phyloP scores from a whole-genome alignment of 1,284 basidiomycete genomes.

The Tilletia horrida region DNA sequence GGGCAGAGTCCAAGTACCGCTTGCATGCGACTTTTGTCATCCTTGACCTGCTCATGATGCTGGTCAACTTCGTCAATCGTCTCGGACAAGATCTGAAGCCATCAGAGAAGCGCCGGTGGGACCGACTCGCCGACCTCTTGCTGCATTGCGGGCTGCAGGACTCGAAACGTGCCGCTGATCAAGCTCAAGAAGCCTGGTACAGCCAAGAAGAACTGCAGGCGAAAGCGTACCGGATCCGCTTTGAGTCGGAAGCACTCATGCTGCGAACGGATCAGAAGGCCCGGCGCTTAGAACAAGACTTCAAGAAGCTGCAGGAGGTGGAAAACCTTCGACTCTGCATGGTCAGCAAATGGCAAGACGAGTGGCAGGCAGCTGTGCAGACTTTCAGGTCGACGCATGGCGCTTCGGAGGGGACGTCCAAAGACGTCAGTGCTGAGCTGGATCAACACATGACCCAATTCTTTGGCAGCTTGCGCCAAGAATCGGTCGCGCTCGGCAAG shows the following conservation, averaged over 20 bases:
- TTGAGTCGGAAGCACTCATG: conserved; percentile 56
- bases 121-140: background rate
- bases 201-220: conserved; percentile 19
- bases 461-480: no score
- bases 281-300: no score
- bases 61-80: background rate
- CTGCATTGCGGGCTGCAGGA: background rate
- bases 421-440: no score
- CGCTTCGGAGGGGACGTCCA: no score
- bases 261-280: no score
- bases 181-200: conserved; percentile 24
- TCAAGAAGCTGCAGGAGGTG: no score
- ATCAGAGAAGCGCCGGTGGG: background rate
- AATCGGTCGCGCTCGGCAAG: background rate
- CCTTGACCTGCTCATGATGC: conserved; percentile 56
- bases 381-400: no score
- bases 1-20: conserved; percentile 56
- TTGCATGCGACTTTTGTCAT: conserved; percentile 57
- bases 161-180: background rate
- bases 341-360: no score
- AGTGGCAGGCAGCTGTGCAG: no score
- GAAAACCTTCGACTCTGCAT: no score
- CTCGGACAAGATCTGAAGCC: background rate
- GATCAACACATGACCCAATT: no score
- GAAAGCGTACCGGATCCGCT: conserved; percentile 30